These are phyloP conservation scores for Aspergillus sp. DNA, from an alignment of 2,329 filamentous ascomycete genomes.

Conservation along the genomic window DNA sequence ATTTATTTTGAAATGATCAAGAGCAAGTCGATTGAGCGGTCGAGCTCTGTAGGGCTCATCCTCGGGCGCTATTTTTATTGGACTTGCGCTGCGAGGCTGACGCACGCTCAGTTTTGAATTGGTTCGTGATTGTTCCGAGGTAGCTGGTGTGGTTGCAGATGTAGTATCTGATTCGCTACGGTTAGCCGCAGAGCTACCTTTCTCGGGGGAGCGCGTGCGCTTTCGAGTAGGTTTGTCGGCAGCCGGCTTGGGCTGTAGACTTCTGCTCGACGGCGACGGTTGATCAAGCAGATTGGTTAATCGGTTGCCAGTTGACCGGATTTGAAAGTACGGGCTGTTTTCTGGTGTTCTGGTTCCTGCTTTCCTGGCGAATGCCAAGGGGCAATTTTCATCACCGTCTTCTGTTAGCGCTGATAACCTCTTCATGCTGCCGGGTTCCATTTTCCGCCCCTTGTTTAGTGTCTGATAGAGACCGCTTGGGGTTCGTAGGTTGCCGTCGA, in stretches of 20 bases:
- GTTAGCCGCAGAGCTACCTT: not conserved
- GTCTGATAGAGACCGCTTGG: slow-evolving; percentile 7
- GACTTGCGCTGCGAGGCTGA: not conserved
- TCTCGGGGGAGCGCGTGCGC: not conserved
- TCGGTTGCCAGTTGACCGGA: slow-evolving; percentile 26
- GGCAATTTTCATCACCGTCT: slow-evolving; percentile 48
- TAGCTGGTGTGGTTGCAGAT: not conserved
- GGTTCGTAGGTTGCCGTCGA: slow-evolving; percentile 34
- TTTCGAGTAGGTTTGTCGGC: slow-evolving; percentile 9
- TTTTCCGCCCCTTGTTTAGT: slow-evolving; percentile 42
- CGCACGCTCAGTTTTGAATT: not conserved
- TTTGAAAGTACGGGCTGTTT: not conserved
- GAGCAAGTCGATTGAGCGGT: slow-evolving; percentile 60
- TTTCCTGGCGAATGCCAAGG: not conserved
- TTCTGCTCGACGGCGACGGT: slow-evolving; percentile 30
- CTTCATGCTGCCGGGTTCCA: slow-evolving; percentile 33
- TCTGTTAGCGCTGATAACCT: slow-evolving; percentile 55
- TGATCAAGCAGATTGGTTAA: slow-evolving; percentile 39
- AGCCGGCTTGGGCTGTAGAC: slow-evolving; percentile 17
- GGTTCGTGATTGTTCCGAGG: not conserved
- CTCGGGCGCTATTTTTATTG: slow-evolving; percentile 27
- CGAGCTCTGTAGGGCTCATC: slow-evolving; percentile 61
- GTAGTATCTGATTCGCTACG: not conserved
- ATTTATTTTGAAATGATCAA: slow-evolving; percentile 83
- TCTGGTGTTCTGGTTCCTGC: not conserved